Evolutionary conservation across 1,139 yeast species (phyloP).

Genomic region (Magnusiomyces tetraspermus): DNA sequence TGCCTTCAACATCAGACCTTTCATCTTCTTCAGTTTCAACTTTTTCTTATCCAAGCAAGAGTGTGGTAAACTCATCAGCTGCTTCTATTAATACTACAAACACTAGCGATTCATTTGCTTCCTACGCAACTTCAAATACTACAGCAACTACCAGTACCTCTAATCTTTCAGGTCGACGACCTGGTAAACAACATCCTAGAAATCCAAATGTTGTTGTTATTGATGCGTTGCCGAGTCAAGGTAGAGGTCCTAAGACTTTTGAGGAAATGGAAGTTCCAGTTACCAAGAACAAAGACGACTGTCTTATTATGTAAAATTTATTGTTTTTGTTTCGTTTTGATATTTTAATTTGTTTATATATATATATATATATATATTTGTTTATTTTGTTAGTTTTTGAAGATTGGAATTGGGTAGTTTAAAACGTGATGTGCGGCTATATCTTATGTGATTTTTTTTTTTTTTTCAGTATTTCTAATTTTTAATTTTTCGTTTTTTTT

Average conservation of each 20-base stretch:
- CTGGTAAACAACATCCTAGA: not conserved
- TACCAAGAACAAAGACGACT: constrained; percentile 1
- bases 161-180: no score
- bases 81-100: not conserved
- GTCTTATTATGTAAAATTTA: constrained; percentile 1
- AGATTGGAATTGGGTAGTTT: not conserved
- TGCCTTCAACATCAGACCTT: not conserved
- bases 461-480: no score
- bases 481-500: not conserved
- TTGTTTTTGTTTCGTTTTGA: not conserved
- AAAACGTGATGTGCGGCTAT: no score
- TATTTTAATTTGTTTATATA: no score
- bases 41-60: no score
- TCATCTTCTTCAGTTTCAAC: not conserved
- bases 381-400: not conserved
- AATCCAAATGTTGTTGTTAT: constrained; percentile 3
- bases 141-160: not conserved
- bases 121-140: not conserved
- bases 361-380: not conserved
- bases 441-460: not conserved
- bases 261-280: constrained; percentile 4
- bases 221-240: not conserved
- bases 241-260: constrained; percentile 2
- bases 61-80: not conserved
- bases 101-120: not conserved